Conservation (phyloP, 805 yeast species). For the Candida adriatica region DNA sequence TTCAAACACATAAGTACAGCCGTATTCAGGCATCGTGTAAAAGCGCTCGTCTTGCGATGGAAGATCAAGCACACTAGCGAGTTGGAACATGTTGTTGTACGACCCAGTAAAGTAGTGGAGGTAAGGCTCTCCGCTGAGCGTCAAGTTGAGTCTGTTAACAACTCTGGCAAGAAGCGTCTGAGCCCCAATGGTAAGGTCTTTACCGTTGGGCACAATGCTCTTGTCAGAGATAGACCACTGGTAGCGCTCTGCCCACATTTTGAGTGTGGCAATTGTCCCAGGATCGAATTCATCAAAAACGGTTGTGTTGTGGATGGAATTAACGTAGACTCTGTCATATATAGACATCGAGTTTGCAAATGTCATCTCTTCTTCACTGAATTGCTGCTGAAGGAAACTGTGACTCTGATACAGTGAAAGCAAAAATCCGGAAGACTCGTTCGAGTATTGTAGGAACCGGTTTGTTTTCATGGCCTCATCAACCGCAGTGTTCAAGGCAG, state of each 20-base stretch:
- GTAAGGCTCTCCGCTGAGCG: constrained; percentile 30
- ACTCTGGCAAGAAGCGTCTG: constrained; percentile 32
- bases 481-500: constrained; percentile 30
- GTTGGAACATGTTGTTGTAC: constrained; percentile 36
- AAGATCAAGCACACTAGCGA: constrained; percentile 30
- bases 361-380: constrained; percentile 25
- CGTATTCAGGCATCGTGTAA: constrained; percentile 42
- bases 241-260: constrained; percentile 32
- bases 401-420: constrained; percentile 25
- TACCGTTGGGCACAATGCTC: constrained; percentile 17
- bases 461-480: constrained; percentile 24
- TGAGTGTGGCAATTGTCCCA: constrained; percentile 26
- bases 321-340: constrained; percentile 34
- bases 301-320: constrained; percentile 35
- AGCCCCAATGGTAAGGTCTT: constrained; percentile 38
- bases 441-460: constrained; percentile 24
- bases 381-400: constrained; percentile 21
- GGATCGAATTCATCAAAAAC: constrained; percentile 28
- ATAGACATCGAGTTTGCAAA: constrained; percentile 34
- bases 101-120: constrained; percentile 39
- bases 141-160: constrained; percentile 28
- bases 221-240: constrained; percentile 30
- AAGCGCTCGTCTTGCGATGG: constrained; percentile 28
- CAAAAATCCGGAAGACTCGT: constrained; percentile 32
- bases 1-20: constrained; percentile 39